These are phyloP conservation scores for Cenchrus fungigraminus DNA, from an alignment of 176 grass and related monocot species.

Conservation along the genomic window DNA sequence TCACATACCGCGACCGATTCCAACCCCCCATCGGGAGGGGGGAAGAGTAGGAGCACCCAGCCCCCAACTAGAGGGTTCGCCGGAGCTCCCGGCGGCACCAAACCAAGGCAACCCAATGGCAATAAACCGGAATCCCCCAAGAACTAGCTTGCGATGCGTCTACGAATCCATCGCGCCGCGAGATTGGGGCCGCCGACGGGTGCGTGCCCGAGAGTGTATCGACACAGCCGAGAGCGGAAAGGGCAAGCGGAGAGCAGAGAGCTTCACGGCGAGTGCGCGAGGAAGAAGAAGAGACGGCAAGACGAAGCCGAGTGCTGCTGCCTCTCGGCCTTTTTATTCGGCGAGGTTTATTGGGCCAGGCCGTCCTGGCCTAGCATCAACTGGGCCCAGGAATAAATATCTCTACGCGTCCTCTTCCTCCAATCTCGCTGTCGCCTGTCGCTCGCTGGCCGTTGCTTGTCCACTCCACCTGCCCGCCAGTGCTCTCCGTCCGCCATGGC, in stretches of 20 bases:
- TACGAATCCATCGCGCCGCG: background rate
- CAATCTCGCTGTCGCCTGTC: background rate
- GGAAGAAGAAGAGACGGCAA: background rate
- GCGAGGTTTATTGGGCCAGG: background rate
- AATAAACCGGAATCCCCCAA: background rate
- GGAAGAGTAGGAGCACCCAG: background rate
- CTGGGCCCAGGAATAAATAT: slow-evolving; percentile 7
- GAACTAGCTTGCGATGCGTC: background rate
- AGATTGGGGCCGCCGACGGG: background rate
- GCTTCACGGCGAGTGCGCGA: background rate
- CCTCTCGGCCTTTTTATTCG: no score
- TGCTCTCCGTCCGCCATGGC: slow-evolving; percentile 41
- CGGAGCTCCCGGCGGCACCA: background rate
- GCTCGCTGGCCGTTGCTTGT: slow-evolving; percentile 8
- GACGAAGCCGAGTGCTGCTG: background rate
- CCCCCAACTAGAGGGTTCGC: background rate
- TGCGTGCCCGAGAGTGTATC: background rate
- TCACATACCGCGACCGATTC: slow-evolving; percentile 15
- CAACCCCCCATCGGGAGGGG: slow-evolving; percentile 15
- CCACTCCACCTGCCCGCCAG: background rate
- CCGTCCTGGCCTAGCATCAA: background rate
- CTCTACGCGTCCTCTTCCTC: background rate
- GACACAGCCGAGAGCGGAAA: background rate
- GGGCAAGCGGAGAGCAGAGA: background rate
- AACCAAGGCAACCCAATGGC: background rate